These are phyloP conservation scores for Arthrobotrys conoides DNA, from an alignment of 2,329 filamentous ascomycete species.

Conservation along the genomic window DNA sequence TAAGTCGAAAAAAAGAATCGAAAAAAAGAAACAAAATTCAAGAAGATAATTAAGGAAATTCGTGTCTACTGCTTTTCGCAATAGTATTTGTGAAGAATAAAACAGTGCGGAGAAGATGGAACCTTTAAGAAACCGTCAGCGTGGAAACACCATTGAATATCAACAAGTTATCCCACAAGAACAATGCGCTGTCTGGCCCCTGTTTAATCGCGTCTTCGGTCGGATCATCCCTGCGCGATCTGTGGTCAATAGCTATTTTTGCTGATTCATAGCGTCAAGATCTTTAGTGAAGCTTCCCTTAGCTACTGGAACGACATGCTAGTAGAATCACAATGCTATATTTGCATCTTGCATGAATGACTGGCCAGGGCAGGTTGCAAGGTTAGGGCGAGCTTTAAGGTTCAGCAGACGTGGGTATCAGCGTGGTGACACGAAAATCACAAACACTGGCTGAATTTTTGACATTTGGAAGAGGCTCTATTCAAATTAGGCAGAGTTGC, in stretches of 20 bases:
- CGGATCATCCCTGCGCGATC: constrained; percentile 51
- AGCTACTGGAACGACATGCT: constrained; percentile 9
- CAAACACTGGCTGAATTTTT: constrained; percentile 43
- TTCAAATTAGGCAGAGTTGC: constrained; percentile 9
- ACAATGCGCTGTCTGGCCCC: constrained; percentile 34
- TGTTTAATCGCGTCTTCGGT: constrained; percentile 52
- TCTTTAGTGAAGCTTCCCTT: constrained; percentile 26
- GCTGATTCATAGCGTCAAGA: constrained; percentile 54
- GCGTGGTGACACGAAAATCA: constrained; percentile 42
- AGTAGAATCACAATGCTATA: constrained; percentile 44
- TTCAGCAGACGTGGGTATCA: constrained; percentile 27
- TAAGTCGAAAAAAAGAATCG: constrained; percentile 31
- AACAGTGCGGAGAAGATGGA: constrained; percentile 54
- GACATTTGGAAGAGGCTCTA: constrained; percentile 39
- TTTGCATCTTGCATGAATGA: constrained; percentile 37
- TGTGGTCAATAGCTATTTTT: constrained; percentile 55
- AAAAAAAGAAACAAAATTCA: constrained; percentile 46
- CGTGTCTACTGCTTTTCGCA: constrained; percentile 41
- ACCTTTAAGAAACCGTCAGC: constrained; percentile 47
- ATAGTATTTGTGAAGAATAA: constrained; percentile 41
- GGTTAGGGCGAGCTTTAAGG: constrained; percentile 9
- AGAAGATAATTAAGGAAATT: constrained; percentile 58
- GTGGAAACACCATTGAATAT: constrained; percentile 35
- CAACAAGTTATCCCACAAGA: constrained; percentile 52
- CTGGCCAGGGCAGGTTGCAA: constrained; percentile 34